Evolutionary conservation across 2,329 filamentous ascomycete species (phyloP).

Genomic region (Tricladium varicosporioides): DNA sequence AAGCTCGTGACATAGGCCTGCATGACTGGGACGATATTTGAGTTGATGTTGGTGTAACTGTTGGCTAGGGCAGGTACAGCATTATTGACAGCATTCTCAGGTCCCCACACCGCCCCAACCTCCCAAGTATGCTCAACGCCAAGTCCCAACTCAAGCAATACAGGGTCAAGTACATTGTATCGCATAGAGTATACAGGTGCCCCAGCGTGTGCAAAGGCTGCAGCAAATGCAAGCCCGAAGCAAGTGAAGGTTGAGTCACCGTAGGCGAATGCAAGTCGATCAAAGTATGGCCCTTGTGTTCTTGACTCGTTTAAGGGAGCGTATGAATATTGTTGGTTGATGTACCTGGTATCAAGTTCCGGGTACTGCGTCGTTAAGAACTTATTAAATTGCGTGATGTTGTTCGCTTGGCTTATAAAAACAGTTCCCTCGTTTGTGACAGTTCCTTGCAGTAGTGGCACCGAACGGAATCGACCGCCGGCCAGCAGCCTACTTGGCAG

Average conservation of each 20-base stretch:
- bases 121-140: neutral
- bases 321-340: neutral
- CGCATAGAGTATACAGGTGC: neutral
- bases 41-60: neutral
- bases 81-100: neutral
- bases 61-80: neutral
- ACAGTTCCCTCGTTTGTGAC: neutral
- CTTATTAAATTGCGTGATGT: neutral
- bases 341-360: neutral
- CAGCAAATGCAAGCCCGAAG: neutral
- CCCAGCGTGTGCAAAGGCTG: neutral
- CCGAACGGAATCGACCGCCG: neutral
- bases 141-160: neutral
- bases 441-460: neutral
- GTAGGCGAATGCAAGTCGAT: neutral
- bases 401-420: neutral
- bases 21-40: neutral
- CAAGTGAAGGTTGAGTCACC: neutral
- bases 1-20: neutral
- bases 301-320: neutral
- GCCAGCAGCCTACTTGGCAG: neutral
- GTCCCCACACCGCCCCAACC: neutral
- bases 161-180: neutral
- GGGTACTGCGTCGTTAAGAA: neutral
- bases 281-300: neutral